Percentiles rank a stretch among this genome's conserved stretches.
Conservation (phyloP, 306 rosid genomes). For the Pachyrhizus erosus region DNA sequence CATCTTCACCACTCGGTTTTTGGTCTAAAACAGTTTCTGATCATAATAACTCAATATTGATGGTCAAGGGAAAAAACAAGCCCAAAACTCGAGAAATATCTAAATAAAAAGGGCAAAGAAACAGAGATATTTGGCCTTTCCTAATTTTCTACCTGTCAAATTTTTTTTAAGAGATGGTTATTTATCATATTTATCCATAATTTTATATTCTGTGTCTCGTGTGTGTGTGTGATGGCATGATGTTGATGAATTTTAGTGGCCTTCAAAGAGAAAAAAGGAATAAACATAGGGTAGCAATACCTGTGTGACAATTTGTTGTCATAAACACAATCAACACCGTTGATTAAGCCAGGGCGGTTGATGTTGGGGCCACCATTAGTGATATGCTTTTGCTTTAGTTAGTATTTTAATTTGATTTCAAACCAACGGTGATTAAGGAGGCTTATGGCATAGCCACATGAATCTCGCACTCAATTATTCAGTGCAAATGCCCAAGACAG, state of each 20-base stretch:
- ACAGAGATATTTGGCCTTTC: slow-evolving; percentile 21
- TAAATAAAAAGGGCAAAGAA: slow-evolving; percentile 11
- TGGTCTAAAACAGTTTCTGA: slow-evolving; percentile 7
- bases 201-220: slow-evolving; percentile 41
- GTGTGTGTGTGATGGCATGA: slow-evolving; percentile 61
- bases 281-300: slow-evolving; percentile 35
- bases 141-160: not conserved
- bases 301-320: slow-evolving; percentile 35
- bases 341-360: slow-evolving; percentile 45
- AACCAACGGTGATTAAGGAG: slow-evolving; percentile 46
- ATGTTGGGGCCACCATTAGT: slow-evolving; percentile 42
- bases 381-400: slow-evolving; percentile 41
- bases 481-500: slow-evolving; percentile 29
- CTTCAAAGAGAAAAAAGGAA: slow-evolving; percentile 15
- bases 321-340: slow-evolving; percentile 54
- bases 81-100: slow-evolving; percentile 31
- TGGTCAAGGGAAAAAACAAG: not conserved
- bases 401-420: slow-evolving; percentile 27
- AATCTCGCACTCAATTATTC: slow-evolving; percentile 43
- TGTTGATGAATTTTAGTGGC: slow-evolving; percentile 55
- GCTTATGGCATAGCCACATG: slow-evolving; percentile 45
- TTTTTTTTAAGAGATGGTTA: slow-evolving; percentile 15
- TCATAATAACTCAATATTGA: not conserved
- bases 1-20: not conserved
- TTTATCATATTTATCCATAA: slow-evolving; percentile 8